Evolutionary conservation across 2,329 filamentous ascomycete genomes (phyloP).

Genomic region (Arthrinium phaeospermum): DNA sequence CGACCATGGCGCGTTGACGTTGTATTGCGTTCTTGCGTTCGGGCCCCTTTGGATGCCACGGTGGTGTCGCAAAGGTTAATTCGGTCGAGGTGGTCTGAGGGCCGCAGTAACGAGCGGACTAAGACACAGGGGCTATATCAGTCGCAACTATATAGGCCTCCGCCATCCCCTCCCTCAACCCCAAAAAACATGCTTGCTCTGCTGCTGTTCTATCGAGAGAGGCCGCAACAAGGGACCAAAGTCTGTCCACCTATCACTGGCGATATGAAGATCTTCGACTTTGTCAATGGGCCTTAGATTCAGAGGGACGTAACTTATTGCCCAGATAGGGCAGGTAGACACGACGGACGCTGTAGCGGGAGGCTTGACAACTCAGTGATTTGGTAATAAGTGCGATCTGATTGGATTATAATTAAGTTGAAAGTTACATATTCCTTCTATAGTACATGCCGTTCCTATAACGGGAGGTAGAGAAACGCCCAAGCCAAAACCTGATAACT

Average conservation of each 20-base stretch:
- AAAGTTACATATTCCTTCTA: background rate
- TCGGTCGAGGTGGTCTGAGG: background rate
- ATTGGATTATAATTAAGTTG: conserved; percentile 10
- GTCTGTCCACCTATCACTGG: background rate
- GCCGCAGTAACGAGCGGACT: conserved; percentile 4
- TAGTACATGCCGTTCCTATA: conserved; percentile 10
- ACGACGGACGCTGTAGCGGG: background rate
- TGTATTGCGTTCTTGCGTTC: background rate
- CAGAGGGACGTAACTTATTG: background rate
- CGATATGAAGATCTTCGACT: background rate
- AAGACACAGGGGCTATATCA: background rate
- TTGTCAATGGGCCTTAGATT: background rate
- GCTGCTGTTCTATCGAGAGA: background rate
- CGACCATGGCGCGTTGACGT: background rate
- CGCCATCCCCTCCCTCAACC: background rate
- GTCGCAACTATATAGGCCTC: background rate
- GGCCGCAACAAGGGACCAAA: background rate
- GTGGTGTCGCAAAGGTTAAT: background rate
- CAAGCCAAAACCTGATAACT: background rate
- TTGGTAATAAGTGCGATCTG: background rate
- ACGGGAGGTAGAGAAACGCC: background rate
- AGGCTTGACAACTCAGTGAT: conserved; percentile 1
- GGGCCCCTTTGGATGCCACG: background rate
- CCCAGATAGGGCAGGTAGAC: background rate
- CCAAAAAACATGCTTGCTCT: background rate